Percentiles rank a stretch among this genome's conserved stretches.
These are phyloP conservation scores for Cyberlindnera bimundalis DNA, from an alignment of 805 yeast species.

Conservation along the genomic window DNA sequence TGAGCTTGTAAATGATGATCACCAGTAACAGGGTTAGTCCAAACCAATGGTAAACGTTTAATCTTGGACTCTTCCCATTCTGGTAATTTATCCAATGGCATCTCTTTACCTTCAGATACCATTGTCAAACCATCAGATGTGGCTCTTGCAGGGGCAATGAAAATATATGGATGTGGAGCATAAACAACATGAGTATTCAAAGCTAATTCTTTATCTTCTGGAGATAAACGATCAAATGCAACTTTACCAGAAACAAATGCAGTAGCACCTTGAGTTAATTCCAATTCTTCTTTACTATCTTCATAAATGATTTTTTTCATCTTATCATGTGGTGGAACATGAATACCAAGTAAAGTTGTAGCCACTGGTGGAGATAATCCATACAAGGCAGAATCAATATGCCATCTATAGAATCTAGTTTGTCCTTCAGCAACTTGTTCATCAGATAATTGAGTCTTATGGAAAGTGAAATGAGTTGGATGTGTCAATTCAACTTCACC, in stretches of 20 bases:
- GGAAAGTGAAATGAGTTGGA: slow-evolving; percentile 82
- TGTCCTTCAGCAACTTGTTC: slow-evolving; percentile 57
- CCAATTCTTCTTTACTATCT: slow-evolving; percentile 59
- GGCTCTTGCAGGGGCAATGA: slow-evolving; percentile 75
- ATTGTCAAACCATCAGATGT: slow-evolving; percentile 85
- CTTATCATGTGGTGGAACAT: slow-evolving; percentile 68
- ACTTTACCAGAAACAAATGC: slow-evolving; percentile 83
- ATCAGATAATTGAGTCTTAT: slow-evolving; percentile 59
- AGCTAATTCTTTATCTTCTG: slow-evolving; percentile 71
- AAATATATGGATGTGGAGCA: slow-evolving; percentile 92
- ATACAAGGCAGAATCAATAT: slow-evolving; percentile 85
- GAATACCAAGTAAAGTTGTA: slow-evolving; percentile 79
- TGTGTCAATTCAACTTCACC: slow-evolving; percentile 64
- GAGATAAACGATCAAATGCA: slow-evolving; percentile 64
- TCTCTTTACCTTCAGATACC: slow-evolving; percentile 76
- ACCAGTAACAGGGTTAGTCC: slow-evolving; percentile 88
- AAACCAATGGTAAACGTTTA: slow-evolving; percentile 78
- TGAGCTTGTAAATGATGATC: slow-evolving; percentile 83
- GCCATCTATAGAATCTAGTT: slow-evolving; percentile 92
- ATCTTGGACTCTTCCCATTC: slow-evolving; percentile 78
- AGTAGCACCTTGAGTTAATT: slow-evolving; percentile 80
- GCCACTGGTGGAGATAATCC: slow-evolving; percentile 83
- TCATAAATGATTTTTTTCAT: slow-evolving; percentile 65
- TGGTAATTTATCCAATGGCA: slow-evolving; percentile 64
- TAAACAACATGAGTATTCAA: slow-evolving; percentile 77